Conservation (phyloP, 345 rosid species). For the Luvunga scandens region DNA sequence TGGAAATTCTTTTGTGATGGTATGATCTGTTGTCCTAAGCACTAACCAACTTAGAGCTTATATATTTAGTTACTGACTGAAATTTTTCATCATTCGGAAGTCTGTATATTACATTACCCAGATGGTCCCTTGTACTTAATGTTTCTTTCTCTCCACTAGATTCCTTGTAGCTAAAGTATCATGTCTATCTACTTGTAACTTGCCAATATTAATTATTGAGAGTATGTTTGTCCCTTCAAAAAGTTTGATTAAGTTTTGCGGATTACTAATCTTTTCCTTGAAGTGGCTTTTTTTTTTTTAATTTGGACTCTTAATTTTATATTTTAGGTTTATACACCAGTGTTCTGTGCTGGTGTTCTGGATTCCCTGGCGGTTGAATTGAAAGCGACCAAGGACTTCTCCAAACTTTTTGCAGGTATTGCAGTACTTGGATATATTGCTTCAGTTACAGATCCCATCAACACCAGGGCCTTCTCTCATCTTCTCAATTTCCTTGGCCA, state of each 20-base stretch:
- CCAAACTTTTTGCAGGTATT: conserved; percentile 69
- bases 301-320: conserved; percentile 11
- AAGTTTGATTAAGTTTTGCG: not conserved
- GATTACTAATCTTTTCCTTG: not conserved
- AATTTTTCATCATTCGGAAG: not conserved
- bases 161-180: not conserved
- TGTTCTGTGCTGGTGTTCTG: conserved; percentile 55
- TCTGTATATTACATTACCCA: not conserved
- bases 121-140: not conserved
- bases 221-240: not conserved
- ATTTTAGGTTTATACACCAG: conserved; percentile 49
- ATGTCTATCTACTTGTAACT: not conserved
- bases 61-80: not conserved
- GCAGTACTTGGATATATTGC: conserved; percentile 75
- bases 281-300: not conserved
- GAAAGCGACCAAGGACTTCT: conserved; percentile 69
- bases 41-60: not conserved
- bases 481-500: conserved; percentile 69
- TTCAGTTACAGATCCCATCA: conserved; percentile 53
- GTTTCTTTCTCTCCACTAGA: not conserved
- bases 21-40: not conserved
- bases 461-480: conserved; percentile 54
- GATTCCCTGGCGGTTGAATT: conserved; percentile 72
- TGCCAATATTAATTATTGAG: not conserved
- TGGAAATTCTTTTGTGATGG: not conserved